Evolutionary conservation across 495 filamentous ascomycete genomes (phyloP).

Genomic region (Annulohypoxylon nitens): DNA sequence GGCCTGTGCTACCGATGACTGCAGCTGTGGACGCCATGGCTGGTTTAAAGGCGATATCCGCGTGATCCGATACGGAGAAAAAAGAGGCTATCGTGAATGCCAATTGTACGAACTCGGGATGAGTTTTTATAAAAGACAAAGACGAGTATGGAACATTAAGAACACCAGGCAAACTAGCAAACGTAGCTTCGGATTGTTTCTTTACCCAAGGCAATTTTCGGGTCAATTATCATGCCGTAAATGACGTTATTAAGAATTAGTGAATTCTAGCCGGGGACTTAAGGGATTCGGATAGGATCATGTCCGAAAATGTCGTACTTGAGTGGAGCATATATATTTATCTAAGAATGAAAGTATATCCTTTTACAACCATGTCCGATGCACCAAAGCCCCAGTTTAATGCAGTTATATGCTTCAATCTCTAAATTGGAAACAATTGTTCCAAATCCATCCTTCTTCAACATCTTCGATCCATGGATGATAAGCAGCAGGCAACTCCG

Average conservation of each 20-base stretch:
- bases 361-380: neutral
- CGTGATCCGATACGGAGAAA: neutral
- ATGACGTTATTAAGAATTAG: neutral
- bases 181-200: neutral
- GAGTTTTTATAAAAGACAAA: slow-evolving; percentile 1
- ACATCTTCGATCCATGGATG: neutral
- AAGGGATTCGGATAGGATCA: neutral
- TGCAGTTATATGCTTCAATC: neutral
- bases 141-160: neutral
- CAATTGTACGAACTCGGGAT: neutral
- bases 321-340: slow-evolving; percentile 1
- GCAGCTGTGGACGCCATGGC: slow-evolving; percentile 59
- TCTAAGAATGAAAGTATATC: neutral
- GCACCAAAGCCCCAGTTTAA: neutral
- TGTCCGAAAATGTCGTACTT: neutral
- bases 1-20: slow-evolving; percentile 69
- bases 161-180: neutral
- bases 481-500: neutral
- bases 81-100: neutral
- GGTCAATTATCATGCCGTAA: slow-evolving; percentile 13
- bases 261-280: neutral
- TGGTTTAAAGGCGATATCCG: neutral
- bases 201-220: slow-evolving; percentile 6
- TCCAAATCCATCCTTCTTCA: neutral
- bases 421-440: neutral